Percentiles rank a stretch among this genome's conserved stretches.
Evolutionary conservation across 495 filamentous ascomycete genomes (phyloP).

Genomic region (Diplogelasinospora grovesii): DNA sequence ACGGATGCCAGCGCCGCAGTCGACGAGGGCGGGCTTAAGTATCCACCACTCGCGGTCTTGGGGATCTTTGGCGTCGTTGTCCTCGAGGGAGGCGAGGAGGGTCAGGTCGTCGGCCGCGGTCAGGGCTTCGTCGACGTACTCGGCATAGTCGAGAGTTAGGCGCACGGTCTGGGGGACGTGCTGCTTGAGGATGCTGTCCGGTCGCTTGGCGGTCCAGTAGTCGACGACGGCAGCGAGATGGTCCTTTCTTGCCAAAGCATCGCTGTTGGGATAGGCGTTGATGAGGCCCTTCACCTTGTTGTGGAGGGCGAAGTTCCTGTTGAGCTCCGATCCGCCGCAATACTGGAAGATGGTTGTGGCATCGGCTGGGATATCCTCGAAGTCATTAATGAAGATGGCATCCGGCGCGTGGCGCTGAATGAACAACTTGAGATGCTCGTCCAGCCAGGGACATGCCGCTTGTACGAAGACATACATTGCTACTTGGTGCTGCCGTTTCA

Average conservation of each 20-base stretch:
- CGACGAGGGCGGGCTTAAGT: conserved; percentile 75
- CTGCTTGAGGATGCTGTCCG: conserved; percentile 46
- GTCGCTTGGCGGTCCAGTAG: conserved; percentile 48
- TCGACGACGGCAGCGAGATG: conserved; percentile 16
- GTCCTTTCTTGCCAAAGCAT: conserved; percentile 21
- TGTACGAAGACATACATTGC: conserved; percentile 18
- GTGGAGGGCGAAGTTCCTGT: conserved; percentile 14
- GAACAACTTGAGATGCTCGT: conserved; percentile 15
- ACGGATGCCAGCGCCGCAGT: conserved; percentile 69
- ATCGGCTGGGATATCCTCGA: conserved; percentile 11
- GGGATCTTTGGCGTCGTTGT: conserved; percentile 37
- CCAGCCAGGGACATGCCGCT: conserved; percentile 12
- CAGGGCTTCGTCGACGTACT: conserved; percentile 74
- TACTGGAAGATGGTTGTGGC: conserved; percentile 12
- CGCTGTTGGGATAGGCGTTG: conserved; percentile 22
- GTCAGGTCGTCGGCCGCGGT: conserved; percentile 62
- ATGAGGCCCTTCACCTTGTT: conserved; percentile 14
- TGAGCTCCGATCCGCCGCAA: conserved; percentile 17
- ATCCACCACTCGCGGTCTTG: conserved; percentile 71
- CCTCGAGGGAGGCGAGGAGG: conserved; percentile 50
- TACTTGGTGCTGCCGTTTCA: too few species aligned
- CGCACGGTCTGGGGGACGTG: conserved; percentile 58
- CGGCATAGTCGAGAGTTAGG: conserved; percentile 73
- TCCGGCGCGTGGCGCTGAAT: conserved; percentile 13
- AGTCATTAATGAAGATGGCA: conserved; percentile 10